Base-by-base conservation (phyloP, 2,329 filamentous ascomycete species). In the Lasiodiplodia sp. region DNA sequence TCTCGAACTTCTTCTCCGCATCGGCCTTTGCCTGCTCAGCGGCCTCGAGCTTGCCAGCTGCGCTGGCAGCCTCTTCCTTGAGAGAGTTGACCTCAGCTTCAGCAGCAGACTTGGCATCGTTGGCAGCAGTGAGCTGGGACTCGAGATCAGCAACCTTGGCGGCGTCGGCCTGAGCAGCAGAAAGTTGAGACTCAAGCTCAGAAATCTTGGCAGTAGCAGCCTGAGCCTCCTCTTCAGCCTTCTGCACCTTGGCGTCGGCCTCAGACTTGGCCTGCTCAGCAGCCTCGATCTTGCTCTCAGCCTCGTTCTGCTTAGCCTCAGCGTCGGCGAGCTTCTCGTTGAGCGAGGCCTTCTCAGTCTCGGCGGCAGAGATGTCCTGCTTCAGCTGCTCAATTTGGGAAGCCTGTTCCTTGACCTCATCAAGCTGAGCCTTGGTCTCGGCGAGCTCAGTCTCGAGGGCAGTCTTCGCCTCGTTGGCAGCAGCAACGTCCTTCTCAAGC, bases 181-280 rank as follows among this genome's bases (percentile, higher is more conserved):
- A 49, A 3, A 67, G 38, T 21, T 67, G 40, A 31, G 52, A 49
- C 14, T 65, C 74, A 3, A 77, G 70, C 51, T 75, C 73, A 4
- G 73, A 67, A 53, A 77, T 72, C 73, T 75, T 76, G 14, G 72
- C 69, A 12, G 69, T 68, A 8, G 75, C 70, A 18, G 73, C 71
- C 72, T 73, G 47, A 18, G 60, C 60, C 44, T 51, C 38, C 34
- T 57, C 53, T 53, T 52, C 38, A 68, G 66, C 71, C 73, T n/a
- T 72, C 66, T 60, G 38, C 4, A 64, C 44, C 60, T 64, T 52
- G 0, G 28, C 28, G 4, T 64, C 47, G 4, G 60, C 60, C 40
- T 51, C 40, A 12, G 60, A 14, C 25, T 63, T 63, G 18, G 58
- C 58, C 28, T 44, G 49, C 49, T 68, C 66, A 21, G 66, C 51